Base-by-base conservation (phyloP, 805 yeast genomes). In the Wickerhamiella parazyma region DNA sequence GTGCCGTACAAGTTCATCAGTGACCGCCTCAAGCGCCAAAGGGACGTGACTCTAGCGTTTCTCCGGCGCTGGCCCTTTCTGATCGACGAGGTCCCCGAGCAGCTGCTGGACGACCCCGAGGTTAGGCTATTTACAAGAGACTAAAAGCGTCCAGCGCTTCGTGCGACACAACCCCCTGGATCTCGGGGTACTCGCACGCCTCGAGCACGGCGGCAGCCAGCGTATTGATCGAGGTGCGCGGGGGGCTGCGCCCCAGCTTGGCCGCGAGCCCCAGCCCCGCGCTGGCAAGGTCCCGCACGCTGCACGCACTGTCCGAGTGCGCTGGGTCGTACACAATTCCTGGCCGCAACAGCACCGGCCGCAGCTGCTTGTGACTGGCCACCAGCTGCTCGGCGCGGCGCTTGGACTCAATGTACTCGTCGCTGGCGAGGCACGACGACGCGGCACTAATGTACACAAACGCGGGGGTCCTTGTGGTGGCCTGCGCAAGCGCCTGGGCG, bases 371-470 rank as follows among this genome's bases (percentile, higher is more conserved):
- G 66, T 57, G 44, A 59, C 42, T 17, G 75, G 58, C 78, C 11
- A 55, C 45, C 6, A 38, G 48, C 19, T 59, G 58, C 57, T 86
- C 96, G 0, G 95, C 89, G 47, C 69, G 75, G 51, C 95, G 65
- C 54, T 86, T 86, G 18, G 91, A 75, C 8, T 69, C 66, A 28
- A 86, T 73, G 58, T 86, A 86, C 1, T 79, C 86, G 0, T 63
- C 54, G 1, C 91, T 89, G 5, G 81, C 62, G 18, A 78, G 61
- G 0, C 87, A 85, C 42, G 75, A 72, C 39, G 67, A 62, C 51
- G 83, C 93, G 1, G 95, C 95, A 0, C 94, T 82, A 1, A 86
- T 70, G 54, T 83, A 86, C 0, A 80, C 84, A 55, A 79, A 78
- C 7, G 72, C 35, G 2, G 33, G 33, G 54, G 48, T 51, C 34